phyloP scores from a whole-genome alignment of 345 rosid genomes.

The Corchorus olitorius region DNA sequence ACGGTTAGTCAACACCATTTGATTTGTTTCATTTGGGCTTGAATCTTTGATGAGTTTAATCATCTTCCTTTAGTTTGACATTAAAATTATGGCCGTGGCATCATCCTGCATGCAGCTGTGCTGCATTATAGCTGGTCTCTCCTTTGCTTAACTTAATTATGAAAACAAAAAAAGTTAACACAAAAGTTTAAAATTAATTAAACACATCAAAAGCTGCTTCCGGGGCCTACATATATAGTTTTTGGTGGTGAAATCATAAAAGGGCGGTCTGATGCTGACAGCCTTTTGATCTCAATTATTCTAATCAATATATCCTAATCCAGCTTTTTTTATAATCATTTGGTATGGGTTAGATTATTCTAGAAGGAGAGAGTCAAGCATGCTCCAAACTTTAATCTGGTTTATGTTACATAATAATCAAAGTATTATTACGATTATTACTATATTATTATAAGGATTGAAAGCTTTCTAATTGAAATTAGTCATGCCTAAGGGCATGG shows the following conservation, averaged over 20 bases:
- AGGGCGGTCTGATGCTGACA: conserved; percentile 25
- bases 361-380: conserved; percentile 16
- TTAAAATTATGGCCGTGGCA: background rate
- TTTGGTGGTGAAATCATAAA: conserved; percentile 16
- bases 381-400: background rate
- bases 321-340: conserved; percentile 27
- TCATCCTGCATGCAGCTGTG: background rate
- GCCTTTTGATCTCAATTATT: conserved; percentile 23
- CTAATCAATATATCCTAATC: conserved; percentile 17
- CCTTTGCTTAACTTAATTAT: background rate
- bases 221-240: conserved; percentile 9
- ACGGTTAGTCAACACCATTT: background rate
- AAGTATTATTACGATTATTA: no score
- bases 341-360: conserved; percentile 27
- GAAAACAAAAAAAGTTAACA: no score
- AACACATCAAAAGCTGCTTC: background rate
- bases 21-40: background rate
- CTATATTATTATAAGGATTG: no score
- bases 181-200: background rate
- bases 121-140: background rate
- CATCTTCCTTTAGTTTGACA: background rate
- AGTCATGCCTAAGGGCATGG: background rate
- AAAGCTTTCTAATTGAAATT: no score
- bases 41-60: no score
- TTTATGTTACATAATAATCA: background rate